Evolutionary conservation across 2,329 filamentous ascomycete genomes (phyloP).

Genomic region (Fusarium circinatum): DNA sequence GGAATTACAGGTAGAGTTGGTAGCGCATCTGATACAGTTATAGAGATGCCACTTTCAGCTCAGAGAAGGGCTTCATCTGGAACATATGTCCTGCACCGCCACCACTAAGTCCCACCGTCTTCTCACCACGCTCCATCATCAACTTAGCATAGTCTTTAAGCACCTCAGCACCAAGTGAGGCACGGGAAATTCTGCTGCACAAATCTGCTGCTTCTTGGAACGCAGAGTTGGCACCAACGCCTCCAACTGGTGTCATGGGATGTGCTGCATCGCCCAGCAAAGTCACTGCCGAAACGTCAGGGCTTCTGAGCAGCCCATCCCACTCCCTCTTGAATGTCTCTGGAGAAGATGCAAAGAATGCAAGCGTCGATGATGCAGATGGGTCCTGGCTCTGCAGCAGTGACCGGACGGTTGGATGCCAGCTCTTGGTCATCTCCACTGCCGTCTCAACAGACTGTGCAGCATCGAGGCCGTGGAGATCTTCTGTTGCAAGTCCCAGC

Average conservation of each 20-base stretch:
- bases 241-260: not conserved
- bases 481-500: not conserved
- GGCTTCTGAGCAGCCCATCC: accelerated
- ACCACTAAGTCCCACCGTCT: not conserved
- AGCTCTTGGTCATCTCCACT: not conserved
- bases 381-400: not conserved
- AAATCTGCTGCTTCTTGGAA: not conserved
- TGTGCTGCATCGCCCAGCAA: not conserved
- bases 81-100: not conserved
- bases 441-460: not conserved
- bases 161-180: accelerated
- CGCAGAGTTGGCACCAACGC: not conserved
- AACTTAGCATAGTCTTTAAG: not conserved
- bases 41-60: not conserved
- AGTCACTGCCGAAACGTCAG: not conserved
- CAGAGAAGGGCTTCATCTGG: not conserved
- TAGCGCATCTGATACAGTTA: not conserved
- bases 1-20: accelerated
- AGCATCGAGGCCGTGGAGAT: not conserved
- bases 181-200: accelerated
- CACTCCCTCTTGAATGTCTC: not conserved
- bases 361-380: not conserved
- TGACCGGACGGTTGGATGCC: not conserved
- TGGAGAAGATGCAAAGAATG: not conserved
- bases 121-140: not conserved